phyloP scores from a whole-genome alignment of 1,139 yeast species.

The Starmera stellimalicola region DNA sequence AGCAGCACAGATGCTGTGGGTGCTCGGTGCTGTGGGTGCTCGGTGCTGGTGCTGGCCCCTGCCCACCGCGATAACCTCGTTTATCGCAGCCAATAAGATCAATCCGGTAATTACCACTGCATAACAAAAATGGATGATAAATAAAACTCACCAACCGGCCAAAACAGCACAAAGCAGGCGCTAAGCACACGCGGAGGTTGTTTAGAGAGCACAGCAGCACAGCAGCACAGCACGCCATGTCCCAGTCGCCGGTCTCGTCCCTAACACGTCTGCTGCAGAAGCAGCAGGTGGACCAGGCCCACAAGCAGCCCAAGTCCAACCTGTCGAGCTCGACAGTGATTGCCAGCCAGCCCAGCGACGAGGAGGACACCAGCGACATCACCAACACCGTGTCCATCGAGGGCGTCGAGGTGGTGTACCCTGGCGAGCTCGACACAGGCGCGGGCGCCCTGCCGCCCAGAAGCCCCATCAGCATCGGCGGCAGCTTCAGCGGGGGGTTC shows the following conservation, averaged over 20 bases:
- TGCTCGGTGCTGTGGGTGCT: too few relatives aligned
- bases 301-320: conserved; percentile 5
- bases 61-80: too few relatives aligned
- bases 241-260: conserved; percentile 17
- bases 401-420: conserved; percentile 15
- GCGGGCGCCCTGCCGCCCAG: conserved; percentile 9
- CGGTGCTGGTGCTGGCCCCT: too few relatives aligned
- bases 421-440: neutral
- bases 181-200: too few relatives aligned
- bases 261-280: conserved; percentile 18
- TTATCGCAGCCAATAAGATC: neutral
- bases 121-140: too few relatives aligned
- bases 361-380: conserved; percentile 10
- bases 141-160: neutral
- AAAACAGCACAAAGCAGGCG: neutral
- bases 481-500: neutral
- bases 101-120: too few relatives aligned
- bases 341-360: neutral
- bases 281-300: conserved; percentile 6
- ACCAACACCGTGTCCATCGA: conserved; percentile 19
- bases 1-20: too few relatives aligned
- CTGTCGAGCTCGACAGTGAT: neutral
- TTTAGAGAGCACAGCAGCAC: neutral
- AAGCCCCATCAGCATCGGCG: conserved; percentile 16
- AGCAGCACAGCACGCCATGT: conserved; percentile 2